These are phyloP conservation scores for Thraustotheca clavata DNA, from an alignment of 352 stramenopile species.

Conservation along the genomic window DNA sequence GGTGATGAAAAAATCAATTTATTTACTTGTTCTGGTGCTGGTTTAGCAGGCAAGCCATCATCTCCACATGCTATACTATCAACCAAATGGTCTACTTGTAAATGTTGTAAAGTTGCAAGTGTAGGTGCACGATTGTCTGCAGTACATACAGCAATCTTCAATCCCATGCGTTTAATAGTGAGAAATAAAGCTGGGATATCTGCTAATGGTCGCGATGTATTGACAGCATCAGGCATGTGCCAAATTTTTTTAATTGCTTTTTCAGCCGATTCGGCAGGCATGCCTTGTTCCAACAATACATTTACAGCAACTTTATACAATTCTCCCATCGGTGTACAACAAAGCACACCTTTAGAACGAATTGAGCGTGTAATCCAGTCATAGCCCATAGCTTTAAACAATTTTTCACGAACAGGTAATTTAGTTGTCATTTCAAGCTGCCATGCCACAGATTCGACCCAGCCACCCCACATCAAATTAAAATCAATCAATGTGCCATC, in stretches of 20 bases:
- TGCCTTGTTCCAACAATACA: slow-evolving; percentile 63
- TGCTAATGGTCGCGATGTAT: slow-evolving; percentile 56
- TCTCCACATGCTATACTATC: slow-evolving; percentile 71
- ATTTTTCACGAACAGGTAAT: slow-evolving; percentile 69
- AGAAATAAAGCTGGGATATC: slow-evolving; percentile 73
- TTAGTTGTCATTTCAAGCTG: slow-evolving; percentile 77
- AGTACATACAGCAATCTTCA: slow-evolving; percentile 85
- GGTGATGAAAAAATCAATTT: no score
- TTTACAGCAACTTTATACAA: slow-evolving; percentile 75
- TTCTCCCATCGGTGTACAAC: slow-evolving; percentile 77
- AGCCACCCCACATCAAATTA: slow-evolving; percentile 84
- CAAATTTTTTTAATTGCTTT: slow-evolving; percentile 67
- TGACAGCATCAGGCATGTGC: slow-evolving; percentile 71
- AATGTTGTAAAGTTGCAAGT: slow-evolving; percentile 61
- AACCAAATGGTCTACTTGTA: slow-evolving; percentile 66
- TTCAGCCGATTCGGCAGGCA: slow-evolving; percentile 48
- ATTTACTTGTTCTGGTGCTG: slow-evolving; percentile 51
- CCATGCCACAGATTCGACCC: slow-evolving; percentile 78
- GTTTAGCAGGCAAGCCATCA: slow-evolving; percentile 74
- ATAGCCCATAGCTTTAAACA: slow-evolving; percentile 83
- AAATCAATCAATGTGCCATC: slow-evolving; percentile 87
- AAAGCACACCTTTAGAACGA: slow-evolving; percentile 71
- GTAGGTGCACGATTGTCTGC: slow-evolving; percentile 77
- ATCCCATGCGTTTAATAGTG: slow-evolving; percentile 74
- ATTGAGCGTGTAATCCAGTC: slow-evolving; percentile 77